Conservation (phyloP, 352 stramenopile species). For the Phytophthora podocarpi region DNA sequence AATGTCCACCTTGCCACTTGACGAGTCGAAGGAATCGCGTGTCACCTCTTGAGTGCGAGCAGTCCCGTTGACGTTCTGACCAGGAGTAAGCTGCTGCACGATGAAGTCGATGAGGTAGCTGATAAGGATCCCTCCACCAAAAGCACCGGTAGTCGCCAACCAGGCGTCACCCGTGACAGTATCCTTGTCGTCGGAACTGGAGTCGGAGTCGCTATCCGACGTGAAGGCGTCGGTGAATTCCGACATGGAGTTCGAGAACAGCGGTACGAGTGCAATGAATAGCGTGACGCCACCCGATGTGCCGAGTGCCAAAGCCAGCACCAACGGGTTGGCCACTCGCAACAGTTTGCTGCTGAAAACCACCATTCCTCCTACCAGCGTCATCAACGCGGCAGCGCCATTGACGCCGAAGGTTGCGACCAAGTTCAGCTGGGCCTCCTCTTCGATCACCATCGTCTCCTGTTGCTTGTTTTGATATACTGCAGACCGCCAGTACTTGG, state of each 20-base stretch:
- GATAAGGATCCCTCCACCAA: conserved; percentile 79
- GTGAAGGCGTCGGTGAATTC: conserved; percentile 41
- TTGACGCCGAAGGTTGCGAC: conserved; percentile 41
- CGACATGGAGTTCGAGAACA: conserved; percentile 48
- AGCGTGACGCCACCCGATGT: conserved; percentile 69
- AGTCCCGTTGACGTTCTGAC: conserved; percentile 38
- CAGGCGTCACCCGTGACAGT: conserved; percentile 49
- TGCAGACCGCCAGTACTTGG: too few species aligned
- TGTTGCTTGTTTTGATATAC: too few species aligned
- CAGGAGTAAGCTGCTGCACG: conserved; percentile 44
- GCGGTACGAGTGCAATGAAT: conserved; percentile 67
- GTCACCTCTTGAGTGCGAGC: conserved; percentile 29
- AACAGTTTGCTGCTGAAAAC: conserved; percentile 61
- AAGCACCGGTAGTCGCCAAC: conserved; percentile 77
- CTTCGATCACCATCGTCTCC: conserved; percentile 25
- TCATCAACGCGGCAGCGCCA: conserved; percentile 45
- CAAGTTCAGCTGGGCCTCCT: conserved; percentile 12
- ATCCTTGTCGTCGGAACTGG: conserved; percentile 19
- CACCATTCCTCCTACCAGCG: conserved; percentile 53
- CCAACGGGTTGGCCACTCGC: conserved; percentile 47
- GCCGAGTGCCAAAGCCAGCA: conserved; percentile 51
- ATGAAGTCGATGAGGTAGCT: conserved; percentile 53
- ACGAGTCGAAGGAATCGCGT: conserved; percentile 28
- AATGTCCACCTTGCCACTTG: conserved; percentile 22
- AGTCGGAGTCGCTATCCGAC: conserved; percentile 14